phyloP scores from a whole-genome alignment of 371 early-diverging fungal genomes.

The Mucor lusitanicus region DNA sequence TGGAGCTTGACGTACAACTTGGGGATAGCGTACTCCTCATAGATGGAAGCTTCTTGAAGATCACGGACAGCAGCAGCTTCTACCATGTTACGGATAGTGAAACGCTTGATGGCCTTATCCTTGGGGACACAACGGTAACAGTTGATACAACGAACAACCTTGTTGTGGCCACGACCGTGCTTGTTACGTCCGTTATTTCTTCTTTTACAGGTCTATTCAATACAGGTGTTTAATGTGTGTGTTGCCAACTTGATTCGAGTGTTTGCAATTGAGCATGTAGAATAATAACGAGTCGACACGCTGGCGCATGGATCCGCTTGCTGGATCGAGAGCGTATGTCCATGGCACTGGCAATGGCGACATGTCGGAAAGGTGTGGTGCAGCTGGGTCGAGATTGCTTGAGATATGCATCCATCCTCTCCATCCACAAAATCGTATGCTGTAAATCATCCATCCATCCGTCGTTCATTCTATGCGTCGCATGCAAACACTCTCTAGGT shows the following conservation, averaged over 20 bases:
- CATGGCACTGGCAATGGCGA: background rate
- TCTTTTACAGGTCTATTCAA: conserved; percentile 87
- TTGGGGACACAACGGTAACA: conserved; percentile 98
- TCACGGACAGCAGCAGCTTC: conserved; percentile 98
- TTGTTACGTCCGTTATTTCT: conserved; percentile 99
- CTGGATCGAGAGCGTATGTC: background rate
- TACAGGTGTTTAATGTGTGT: background rate
- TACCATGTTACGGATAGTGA: conserved; percentile 97
- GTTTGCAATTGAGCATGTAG: background rate
- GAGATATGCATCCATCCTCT: background rate
- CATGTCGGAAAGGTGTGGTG: background rate
- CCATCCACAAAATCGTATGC: background rate
- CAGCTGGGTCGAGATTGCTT: background rate
- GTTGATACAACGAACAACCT: conserved; percentile 98
- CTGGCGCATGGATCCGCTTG: background rate
- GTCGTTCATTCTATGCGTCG: background rate
- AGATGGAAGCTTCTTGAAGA: conserved; percentile 95
- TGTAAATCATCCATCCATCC: conserved; percentile 16
- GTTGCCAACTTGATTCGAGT: no score
- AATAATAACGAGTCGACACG: background rate
- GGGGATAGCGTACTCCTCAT: conserved; percentile 94
- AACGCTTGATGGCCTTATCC: conserved; percentile 99
- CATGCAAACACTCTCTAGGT: background rate
- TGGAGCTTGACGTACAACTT: conserved; percentile 98
- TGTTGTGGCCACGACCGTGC: conserved; percentile 98